A percentile compares a stretch with the other conserved stretches of the same genome.
phyloP scores from a whole-genome alignment of 257 asterid genomes.

The Mentha longifolia region DNA sequence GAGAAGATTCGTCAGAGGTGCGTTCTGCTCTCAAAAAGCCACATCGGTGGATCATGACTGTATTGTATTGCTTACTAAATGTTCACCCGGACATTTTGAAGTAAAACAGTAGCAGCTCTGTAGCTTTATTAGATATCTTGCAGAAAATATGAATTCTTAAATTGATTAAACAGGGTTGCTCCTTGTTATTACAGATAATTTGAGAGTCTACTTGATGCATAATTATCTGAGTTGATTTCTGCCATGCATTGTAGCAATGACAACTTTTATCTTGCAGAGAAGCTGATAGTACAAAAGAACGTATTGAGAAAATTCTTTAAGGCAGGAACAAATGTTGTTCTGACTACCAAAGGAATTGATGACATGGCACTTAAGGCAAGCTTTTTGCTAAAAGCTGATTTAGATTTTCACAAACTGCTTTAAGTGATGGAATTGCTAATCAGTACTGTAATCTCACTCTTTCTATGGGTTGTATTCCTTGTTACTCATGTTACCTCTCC shows the following conservation, averaged over 20 bases:
- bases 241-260: constrained; percentile 9
- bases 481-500: neutral
- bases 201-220: constrained; percentile 20
- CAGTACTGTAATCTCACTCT: neutral
- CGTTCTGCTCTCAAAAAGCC: neutral
- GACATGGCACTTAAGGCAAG: constrained; percentile 98
- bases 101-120: constrained; percentile 5
- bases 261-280: constrained; percentile 57
- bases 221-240: constrained; percentile 1
- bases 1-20: constrained; percentile 96
- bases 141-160: constrained; percentile 3
- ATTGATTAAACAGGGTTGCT: neutral
- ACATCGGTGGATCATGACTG: neutral
- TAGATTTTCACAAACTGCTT: neutral
- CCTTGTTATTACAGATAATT: constrained; percentile 1
- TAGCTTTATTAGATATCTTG: neutral
- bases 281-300: constrained; percentile 96
- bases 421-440: too few relatives aligned
- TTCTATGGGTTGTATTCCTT: constrained; percentile 1
- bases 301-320: constrained; percentile 89
- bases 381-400: constrained; percentile 13
- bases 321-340: constrained; percentile 95
- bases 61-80: constrained; percentile 4
- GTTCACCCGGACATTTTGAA: constrained; percentile 1
- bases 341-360: constrained; percentile 97